Conservation (phyloP, 768 basidiomycete species). For the Paxillus ammoniavirescens region DNA sequence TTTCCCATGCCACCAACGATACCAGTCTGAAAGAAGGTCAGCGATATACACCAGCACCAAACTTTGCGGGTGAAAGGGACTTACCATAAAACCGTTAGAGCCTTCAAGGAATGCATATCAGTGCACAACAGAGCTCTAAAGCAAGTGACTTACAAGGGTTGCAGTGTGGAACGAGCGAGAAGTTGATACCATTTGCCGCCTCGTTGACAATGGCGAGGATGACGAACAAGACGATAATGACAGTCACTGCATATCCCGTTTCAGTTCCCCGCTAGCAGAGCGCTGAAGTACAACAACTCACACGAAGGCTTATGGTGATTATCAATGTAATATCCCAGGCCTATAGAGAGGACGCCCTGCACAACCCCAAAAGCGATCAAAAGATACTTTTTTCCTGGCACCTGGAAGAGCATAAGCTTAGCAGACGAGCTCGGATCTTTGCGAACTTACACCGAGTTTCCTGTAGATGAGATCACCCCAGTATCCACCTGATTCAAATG, state of each 20-base stretch:
- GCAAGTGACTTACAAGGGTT: constrained; percentile 37
- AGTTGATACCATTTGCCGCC: constrained; percentile 49
- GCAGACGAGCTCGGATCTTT: neutral
- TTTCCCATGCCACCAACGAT: constrained; percentile 40
- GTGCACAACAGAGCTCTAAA: neutral
- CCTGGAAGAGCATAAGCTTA: constrained; percentile 3
- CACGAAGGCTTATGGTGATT: constrained; percentile 17
- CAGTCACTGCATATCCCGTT: constrained; percentile 18
- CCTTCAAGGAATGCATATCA: constrained; percentile 4
- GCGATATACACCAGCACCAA: neutral
- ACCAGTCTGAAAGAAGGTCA: constrained; percentile 23
- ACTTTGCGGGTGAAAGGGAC: neutral
- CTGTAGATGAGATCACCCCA: constrained; percentile 45
- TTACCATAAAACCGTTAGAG: constrained; percentile 36
- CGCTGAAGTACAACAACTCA: constrained; percentile 5
- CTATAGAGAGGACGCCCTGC: constrained; percentile 45
- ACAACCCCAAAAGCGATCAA: constrained; percentile 41
- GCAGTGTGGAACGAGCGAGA: constrained; percentile 51
- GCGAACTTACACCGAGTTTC: constrained; percentile 34
- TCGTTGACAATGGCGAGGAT: constrained; percentile 39
- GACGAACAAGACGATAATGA: constrained; percentile 39
- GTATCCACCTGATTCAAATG: constrained; percentile 37
- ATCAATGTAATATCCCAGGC: constrained; percentile 45
- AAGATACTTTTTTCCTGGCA: constrained; percentile 48
- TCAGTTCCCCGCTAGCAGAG: neutral